Conservation (phyloP, 148 eudicot genomes). For the Chenopodium suecicum region DNA sequence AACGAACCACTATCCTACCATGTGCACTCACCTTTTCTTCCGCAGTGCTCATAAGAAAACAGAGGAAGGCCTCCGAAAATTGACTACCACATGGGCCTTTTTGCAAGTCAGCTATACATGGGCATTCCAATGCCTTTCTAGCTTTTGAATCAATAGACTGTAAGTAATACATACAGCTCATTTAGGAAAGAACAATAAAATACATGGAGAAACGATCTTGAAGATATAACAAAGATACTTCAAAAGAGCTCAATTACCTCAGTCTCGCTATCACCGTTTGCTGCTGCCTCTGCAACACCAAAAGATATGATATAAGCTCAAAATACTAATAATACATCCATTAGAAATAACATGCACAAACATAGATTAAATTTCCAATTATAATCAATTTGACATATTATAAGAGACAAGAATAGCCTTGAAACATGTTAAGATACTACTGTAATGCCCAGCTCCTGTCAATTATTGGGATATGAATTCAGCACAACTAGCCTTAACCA, state of each 20-base stretch:
- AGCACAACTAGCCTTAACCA: neutral
- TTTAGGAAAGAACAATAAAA: slow-evolving; percentile 13
- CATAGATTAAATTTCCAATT: neutral
- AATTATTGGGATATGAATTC: neutral
- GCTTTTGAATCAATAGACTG: slow-evolving; percentile 82
- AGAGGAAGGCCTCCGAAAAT: slow-evolving; percentile 85
- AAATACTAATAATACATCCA: neutral
- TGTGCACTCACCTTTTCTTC: slow-evolving; percentile 63
- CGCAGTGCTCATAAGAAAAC: slow-evolving; percentile 87
- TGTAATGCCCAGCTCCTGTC: neutral
- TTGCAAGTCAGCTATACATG: slow-evolving; percentile 77
- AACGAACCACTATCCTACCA: neutral
- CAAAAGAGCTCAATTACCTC: slow-evolving; percentile 38
- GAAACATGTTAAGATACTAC: neutral
- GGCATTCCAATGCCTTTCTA: slow-evolving; percentile 80
- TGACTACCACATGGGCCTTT: slow-evolving; percentile 79
- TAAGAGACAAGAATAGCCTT: neutral
- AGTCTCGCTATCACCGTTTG: slow-evolving; percentile 57
- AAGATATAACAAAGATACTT: slow-evolving; percentile 20
- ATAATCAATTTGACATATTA: neutral
- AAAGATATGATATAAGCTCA: slow-evolving; percentile 7
- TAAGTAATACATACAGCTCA: slow-evolving; percentile 16
- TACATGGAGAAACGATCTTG: neutral
- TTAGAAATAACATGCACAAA: neutral
- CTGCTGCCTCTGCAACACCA: slow-evolving; percentile 68